Evolutionary conservation across 441 rosid species (phyloP).

Genomic region (Pelargonium fulgidum): DNA sequence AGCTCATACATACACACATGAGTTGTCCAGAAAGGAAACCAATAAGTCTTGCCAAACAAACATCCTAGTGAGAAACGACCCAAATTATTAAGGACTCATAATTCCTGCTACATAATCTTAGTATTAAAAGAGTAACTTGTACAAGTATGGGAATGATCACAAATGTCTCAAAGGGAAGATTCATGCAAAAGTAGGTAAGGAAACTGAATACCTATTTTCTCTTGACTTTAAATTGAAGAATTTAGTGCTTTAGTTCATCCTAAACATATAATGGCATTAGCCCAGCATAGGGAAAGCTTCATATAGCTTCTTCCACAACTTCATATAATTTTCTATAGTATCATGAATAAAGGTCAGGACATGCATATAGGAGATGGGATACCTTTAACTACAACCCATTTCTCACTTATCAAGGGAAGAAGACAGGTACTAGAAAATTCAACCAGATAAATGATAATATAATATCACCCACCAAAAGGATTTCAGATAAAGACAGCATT

Average conservation of each 20-base stretch:
- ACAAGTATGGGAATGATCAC: neutral
- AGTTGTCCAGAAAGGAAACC: neutral
- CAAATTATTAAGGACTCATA: neutral
- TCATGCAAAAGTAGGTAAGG: neutral
- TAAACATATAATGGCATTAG: neutral
- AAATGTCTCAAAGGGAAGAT: neutral
- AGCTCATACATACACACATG: neutral
- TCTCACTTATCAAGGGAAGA: neutral
- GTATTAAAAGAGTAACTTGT: neutral
- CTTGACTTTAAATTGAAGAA: neutral
- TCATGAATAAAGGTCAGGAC: neutral
- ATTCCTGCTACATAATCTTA: neutral
- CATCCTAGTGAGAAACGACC: neutral
- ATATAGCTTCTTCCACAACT: neutral
- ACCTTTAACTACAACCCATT: neutral
- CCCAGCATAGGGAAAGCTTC: neutral
- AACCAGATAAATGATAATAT: neutral
- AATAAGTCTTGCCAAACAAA: neutral
- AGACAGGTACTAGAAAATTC: neutral
- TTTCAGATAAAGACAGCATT: slow-evolving; percentile 16
- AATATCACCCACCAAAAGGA: neutral
- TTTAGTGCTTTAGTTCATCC: neutral
- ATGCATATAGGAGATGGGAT: neutral
- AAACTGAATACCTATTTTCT: neutral
- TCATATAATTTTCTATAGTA: neutral